Percentiles rank a stretch among this genome's conserved stretches.
Evolutionary conservation across 2,329 filamentous ascomycete species (phyloP).

Genomic region (Colletotrichum agaves): DNA sequence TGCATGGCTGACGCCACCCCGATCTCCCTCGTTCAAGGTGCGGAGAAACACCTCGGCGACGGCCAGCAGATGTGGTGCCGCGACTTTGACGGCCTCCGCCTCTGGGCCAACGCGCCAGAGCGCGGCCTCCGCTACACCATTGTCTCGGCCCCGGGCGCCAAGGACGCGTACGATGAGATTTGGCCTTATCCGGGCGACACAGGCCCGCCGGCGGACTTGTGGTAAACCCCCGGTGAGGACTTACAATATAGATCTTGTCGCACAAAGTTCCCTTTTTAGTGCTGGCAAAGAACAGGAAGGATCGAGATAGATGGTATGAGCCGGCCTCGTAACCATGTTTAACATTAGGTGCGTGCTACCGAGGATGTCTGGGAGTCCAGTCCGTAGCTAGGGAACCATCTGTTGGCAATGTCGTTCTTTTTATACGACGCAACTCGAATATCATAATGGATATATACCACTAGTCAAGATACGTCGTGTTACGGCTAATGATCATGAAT

Average conservation of each 20-base stretch:
- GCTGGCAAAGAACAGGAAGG: background rate
- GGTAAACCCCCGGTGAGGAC: background rate
- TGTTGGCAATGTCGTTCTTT: background rate
- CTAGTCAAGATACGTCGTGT: background rate
- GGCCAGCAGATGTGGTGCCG: conserved; percentile 19
- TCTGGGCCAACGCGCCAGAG: conserved; percentile 38
- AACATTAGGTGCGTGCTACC: background rate
- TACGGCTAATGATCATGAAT: background rate
- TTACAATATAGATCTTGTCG: background rate
- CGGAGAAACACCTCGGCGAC: conserved; percentile 2
- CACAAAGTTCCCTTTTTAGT: background rate
- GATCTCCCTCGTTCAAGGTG: background rate
- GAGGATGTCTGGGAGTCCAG: background rate
- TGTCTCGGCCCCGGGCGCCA: background rate
- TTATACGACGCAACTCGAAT: background rate
- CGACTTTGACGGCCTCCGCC: conserved; percentile 2
- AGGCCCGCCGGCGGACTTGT: background rate
- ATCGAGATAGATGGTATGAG: background rate
- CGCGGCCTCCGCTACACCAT: conserved; percentile 25
- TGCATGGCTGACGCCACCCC: conserved; percentile 14
- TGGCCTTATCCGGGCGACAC: background rate
- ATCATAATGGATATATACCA: background rate
- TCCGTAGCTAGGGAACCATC: background rate
- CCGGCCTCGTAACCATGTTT: background rate
- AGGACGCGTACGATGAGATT: background rate